A percentile compares a stretch with the other conserved stretches of the same genome.
phyloP scores from a whole-genome alignment of 495 filamentous ascomycete genomes.

The Pyronema domesticum region DNA sequence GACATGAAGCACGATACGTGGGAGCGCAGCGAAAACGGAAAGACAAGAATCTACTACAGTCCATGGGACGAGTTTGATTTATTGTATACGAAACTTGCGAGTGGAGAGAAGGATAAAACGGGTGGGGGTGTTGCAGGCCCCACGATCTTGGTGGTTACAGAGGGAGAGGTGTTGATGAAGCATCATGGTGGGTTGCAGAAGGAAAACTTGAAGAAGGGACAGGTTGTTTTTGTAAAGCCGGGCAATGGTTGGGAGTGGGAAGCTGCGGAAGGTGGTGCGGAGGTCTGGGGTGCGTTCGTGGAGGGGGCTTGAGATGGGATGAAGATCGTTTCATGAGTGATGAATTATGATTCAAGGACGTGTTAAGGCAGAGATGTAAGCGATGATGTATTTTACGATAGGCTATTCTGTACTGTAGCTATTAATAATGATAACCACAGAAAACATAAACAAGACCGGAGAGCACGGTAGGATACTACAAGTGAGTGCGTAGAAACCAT shows the following conservation, averaged over 20 bases:
- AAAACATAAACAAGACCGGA: too few species aligned
- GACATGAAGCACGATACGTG: slow-evolving; percentile 10
- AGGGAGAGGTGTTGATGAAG: slow-evolving; percentile 8
- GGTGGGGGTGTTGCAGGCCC: slow-evolving; percentile 7
- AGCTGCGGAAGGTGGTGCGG: slow-evolving; percentile 1
- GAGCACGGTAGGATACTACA: too few species aligned
- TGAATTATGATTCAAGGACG: too few species aligned
- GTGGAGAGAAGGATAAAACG: slow-evolving; percentile 5
- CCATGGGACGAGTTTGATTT: slow-evolving; percentile 15
- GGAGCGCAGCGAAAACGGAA: slow-evolving; percentile 4
- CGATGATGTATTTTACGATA: too few species aligned
- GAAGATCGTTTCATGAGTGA: too few species aligned
- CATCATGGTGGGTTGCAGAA: background rate
- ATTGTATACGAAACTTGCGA: slow-evolving; percentile 5
- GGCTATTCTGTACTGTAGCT: too few species aligned
- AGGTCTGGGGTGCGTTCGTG: slow-evolving; percentile 16
- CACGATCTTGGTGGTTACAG: slow-evolving; percentile 8
- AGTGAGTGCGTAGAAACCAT: too few species aligned
- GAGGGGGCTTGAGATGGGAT: background rate
- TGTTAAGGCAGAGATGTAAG: too few species aligned
- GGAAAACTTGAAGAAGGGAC: slow-evolving; percentile 8
- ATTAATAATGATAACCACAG: too few species aligned
- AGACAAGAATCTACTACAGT: slow-evolving; percentile 7
- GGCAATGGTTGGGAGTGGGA: slow-evolving; percentile 6
- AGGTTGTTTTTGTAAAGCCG: slow-evolving; percentile 14